phyloP scores from a whole-genome alignment of 1,284 basidiomycete species.

The Malassezia globosa region DNA sequence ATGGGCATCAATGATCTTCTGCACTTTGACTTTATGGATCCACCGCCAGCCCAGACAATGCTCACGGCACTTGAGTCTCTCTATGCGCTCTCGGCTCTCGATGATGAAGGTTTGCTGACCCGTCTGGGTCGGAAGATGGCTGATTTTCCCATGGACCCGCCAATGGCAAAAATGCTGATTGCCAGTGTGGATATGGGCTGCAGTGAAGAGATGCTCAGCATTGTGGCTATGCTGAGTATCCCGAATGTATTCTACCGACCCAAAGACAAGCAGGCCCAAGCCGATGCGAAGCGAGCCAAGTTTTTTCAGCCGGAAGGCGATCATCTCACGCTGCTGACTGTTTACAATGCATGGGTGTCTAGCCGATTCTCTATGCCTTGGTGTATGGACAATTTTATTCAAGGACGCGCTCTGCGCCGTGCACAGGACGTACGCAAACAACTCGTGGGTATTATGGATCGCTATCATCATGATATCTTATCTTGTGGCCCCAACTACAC shows the following conservation, averaged over 20 bases:
- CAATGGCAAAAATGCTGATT: constrained; percentile 93
- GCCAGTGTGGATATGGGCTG: constrained; percentile 89
- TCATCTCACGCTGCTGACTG: constrained; percentile 82
- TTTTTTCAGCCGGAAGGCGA: constrained; percentile 77
- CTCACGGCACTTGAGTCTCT: constrained; percentile 83
- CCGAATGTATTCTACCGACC: constrained; percentile 95
- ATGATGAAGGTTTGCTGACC: constrained; percentile 90
- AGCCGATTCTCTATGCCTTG: constrained; percentile 81
- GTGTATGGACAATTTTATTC: constrained; percentile 73
- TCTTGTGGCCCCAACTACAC: constrained; percentile 87
- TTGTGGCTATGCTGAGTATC: constrained; percentile 94
- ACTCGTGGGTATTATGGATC: constrained; percentile 94
- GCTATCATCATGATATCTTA: constrained; percentile 92
- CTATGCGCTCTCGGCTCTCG: constrained; percentile 86
- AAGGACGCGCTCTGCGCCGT: constrained; percentile 88
- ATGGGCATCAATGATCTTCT: constrained; percentile 98
- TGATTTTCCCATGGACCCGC: constrained; percentile 95
- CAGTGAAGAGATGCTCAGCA: constrained; percentile 89
- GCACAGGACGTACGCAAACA: constrained; percentile 97
- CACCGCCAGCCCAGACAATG: constrained; percentile 90
- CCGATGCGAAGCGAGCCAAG: constrained; percentile 96
- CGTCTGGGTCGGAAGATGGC: constrained; percentile 95
- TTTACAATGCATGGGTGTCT: constrained; percentile 96
- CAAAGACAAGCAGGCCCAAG: constrained; percentile 97
- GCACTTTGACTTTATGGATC: constrained; percentile 99